Conservation (phyloP, 176 grass and related monocot species). For the Phoenix roebelenii region DNA sequence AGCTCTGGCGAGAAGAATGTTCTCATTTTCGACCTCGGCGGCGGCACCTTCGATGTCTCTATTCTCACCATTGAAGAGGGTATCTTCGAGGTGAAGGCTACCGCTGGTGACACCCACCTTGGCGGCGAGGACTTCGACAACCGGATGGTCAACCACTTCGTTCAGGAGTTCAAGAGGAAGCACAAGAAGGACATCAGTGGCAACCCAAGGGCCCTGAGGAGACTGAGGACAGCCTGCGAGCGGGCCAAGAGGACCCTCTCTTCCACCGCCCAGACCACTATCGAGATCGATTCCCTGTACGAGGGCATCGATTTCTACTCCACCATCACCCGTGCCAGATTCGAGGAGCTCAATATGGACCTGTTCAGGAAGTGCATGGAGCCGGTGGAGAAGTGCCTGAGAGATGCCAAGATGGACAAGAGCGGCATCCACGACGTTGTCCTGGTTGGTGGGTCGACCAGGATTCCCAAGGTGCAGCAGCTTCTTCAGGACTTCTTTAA, state of each 20-base stretch:
- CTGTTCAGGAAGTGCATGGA: slow-evolving; percentile 59
- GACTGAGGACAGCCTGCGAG: slow-evolving; percentile 51
- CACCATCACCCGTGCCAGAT: slow-evolving; percentile 44
- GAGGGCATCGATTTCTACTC: slow-evolving; percentile 63
- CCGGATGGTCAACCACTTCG: slow-evolving; percentile 60
- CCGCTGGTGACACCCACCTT: slow-evolving; percentile 56
- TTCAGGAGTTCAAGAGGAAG: slow-evolving; percentile 58
- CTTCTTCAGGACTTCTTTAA: slow-evolving; percentile 53
- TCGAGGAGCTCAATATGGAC: slow-evolving; percentile 50
- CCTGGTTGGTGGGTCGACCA: slow-evolving; percentile 47
- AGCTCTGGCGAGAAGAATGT: slow-evolving; percentile 54
- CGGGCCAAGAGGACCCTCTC: slow-evolving; percentile 53
- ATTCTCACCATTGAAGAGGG: slow-evolving; percentile 48
- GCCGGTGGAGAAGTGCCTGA: slow-evolving; percentile 48
- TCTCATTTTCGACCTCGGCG: slow-evolving; percentile 54
- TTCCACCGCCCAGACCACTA: slow-evolving; percentile 52
- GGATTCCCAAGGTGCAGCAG: slow-evolving; percentile 52
- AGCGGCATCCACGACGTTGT: slow-evolving; percentile 38
- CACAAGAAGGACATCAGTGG: slow-evolving; percentile 57
- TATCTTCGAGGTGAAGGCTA: slow-evolving; percentile 52
- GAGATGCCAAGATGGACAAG: slow-evolving; percentile 62
- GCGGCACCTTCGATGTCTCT: slow-evolving; percentile 56
- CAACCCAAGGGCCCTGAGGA: slow-evolving; percentile 38
- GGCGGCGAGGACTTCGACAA: slow-evolving; percentile 64
- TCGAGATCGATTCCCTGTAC: slow-evolving; percentile 32